Evolutionary conservation across 495 filamentous ascomycete genomes (phyloP), one percentile per base, ranked within the genome.

Genomic region (Penicillium parvum): DNA sequence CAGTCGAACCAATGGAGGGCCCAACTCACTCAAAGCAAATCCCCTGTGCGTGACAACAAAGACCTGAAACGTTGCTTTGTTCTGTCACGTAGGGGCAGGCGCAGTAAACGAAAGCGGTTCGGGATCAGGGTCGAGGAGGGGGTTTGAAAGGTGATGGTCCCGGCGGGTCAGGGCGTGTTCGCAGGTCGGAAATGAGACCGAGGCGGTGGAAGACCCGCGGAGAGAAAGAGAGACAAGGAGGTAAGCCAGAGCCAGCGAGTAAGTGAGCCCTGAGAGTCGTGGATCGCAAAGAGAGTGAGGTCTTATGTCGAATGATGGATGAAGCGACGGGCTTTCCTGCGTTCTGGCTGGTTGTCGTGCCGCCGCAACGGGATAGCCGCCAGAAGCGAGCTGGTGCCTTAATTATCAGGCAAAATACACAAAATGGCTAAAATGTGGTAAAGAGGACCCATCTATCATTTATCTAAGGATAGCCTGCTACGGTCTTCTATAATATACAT

Each of bases 281-380:
- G 42, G 42, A 37, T 32, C 32, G 37, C 10, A 22, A 30, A 46
- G 34, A 46, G 33, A 26, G 43, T 32, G 42, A 45, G 44, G 52
- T 58, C 37, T 39, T 45, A 46, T 55, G 42, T 37, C 34, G 53
- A 50, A 39, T 44, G 58, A 60, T 66, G 52, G 45, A 55, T 59
- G 55, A 50, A 56, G 32, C 56, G 53, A 51, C 60, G 52, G 57
- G 58, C 60, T 61, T 66, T 69, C 55, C 60, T 64, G 65, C 57
- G 46, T 52, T 63, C 64, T 68, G 66, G 61, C 55, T 72, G 66
- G 68, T 64, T 64, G 56, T 61, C 58, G 50, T 68, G 64, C 64
- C 68, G 65, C 63, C 61, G 65, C 68, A 69, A 68, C 52, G 52
- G 59, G 65, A 64, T 69, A 73, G 61, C 54, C 69, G 69, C 69